Percentiles rank a stretch among this genome's conserved stretches.
phyloP scores from a whole-genome alignment of 176 grass and related monocot species.

The Puya raimondii region DNA sequence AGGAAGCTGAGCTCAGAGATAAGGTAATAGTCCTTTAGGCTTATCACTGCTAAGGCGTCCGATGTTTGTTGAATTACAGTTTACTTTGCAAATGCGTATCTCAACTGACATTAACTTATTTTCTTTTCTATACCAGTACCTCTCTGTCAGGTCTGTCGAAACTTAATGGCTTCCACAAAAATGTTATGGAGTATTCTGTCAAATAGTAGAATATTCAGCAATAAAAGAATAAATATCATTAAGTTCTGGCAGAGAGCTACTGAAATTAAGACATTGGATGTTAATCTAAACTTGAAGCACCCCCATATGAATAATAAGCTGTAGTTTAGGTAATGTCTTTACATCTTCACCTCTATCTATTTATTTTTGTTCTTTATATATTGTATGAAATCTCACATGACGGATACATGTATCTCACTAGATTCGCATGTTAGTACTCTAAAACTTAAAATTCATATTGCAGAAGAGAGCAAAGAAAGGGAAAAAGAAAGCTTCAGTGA shows the following conservation, averaged over 20 bases:
- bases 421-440: slow-evolving; percentile 11
- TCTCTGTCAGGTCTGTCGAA: no score
- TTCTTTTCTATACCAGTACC: no score
- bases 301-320: no score
- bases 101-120: not conserved
- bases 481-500: slow-evolving; percentile 24
- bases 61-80: slow-evolving; percentile 2
- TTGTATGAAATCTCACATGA: not conserved
- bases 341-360: no score
- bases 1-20: slow-evolving; percentile 65
- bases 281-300: no score
- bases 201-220: not conserved
- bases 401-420: not conserved
- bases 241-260: not conserved
- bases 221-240: not conserved
- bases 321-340: no score
- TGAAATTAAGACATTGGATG: no score
- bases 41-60: slow-evolving; percentile 8
- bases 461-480: slow-evolving; percentile 68
- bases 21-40: slow-evolving; percentile 36
- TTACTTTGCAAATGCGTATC: not conserved
- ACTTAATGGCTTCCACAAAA: no score
- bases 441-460: slow-evolving; percentile 4
- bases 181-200: not conserved
- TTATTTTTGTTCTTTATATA: no score